These are phyloP conservation scores for Cryptococcus depauperatus DNA, from an alignment of 1,284 basidiomycete species.

Conservation along the genomic window DNA sequence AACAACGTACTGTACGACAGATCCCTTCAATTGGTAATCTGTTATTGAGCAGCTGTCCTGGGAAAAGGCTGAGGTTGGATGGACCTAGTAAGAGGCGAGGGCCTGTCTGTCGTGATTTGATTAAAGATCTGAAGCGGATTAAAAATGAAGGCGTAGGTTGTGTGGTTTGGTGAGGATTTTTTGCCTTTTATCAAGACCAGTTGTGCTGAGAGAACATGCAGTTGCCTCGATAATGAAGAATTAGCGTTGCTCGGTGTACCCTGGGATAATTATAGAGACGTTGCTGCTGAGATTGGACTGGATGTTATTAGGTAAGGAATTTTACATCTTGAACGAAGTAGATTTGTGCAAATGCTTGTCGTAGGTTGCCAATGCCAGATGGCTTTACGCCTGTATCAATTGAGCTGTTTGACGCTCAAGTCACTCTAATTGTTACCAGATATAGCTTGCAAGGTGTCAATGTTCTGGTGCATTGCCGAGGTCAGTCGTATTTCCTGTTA, in stretches of 20 bases:
- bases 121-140: conserved; percentile 68
- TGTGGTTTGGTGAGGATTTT: conserved; percentile 61
- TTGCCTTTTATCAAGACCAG: too few species aligned
- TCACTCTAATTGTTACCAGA: conserved; percentile 60
- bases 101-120: conserved; percentile 75
- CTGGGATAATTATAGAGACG: conserved; percentile 65
- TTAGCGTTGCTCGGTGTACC: conserved; percentile 72
- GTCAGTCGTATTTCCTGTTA: conserved; percentile 40
- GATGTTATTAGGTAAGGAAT: conserved; percentile 58
- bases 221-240: conserved; percentile 81
- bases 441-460: conserved; percentile 70
- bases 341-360: too few species aligned
- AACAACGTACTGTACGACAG: too few species aligned
- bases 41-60: conserved; percentile 84
- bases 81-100: conserved; percentile 73
- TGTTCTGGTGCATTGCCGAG: conserved; percentile 85
- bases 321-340: too few species aligned
- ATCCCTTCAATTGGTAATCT: conserved; percentile 65
- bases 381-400: conserved; percentile 71
- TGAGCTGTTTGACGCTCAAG: conserved; percentile 57
- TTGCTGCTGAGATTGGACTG: conserved; percentile 59
- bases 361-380: conserved; percentile 79
- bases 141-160: conserved; percentile 67
- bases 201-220: conserved; percentile 44
- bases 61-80: conserved; percentile 85